phyloP scores from a whole-genome alignment of 202 grass and related monocot genomes.

The Carex arenaria region DNA sequence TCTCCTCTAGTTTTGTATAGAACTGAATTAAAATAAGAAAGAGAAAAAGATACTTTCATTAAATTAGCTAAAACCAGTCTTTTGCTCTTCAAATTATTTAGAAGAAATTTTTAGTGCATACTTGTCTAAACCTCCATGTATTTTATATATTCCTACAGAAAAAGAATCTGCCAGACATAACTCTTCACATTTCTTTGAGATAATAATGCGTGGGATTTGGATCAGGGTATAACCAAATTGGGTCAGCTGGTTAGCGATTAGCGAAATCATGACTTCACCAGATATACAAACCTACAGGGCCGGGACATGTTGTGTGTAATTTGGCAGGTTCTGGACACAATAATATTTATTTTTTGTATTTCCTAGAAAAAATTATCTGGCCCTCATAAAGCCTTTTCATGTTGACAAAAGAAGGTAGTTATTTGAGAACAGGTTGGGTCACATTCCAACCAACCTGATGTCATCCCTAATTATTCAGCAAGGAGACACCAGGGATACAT shows the following conservation, averaged over 20 bases:
- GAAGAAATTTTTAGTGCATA: neutral
- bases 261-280: neutral
- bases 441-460: neutral
- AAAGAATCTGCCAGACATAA: neutral
- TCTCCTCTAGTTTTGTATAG: conserved; percentile 95
- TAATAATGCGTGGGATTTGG: neutral
- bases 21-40: conserved; percentile 40
- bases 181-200: neutral
- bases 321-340: neutral
- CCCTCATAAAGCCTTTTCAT: neutral
- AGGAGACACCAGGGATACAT: neutral
- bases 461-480: neutral
- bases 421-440: neutral
- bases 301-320: neutral
- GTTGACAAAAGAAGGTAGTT: neutral
- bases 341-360: neutral
- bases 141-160: neutral
- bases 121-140: neutral
- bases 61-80: conserved; percentile 18
- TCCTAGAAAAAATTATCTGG: neutral
- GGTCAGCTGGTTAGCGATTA: neutral
- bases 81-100: neutral
- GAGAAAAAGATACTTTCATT: conserved; percentile 4
- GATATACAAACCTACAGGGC: neutral
- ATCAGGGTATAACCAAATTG: neutral